phyloP scores from a whole-genome alignment of 345 rosid species.

The Brassica juncea region DNA sequence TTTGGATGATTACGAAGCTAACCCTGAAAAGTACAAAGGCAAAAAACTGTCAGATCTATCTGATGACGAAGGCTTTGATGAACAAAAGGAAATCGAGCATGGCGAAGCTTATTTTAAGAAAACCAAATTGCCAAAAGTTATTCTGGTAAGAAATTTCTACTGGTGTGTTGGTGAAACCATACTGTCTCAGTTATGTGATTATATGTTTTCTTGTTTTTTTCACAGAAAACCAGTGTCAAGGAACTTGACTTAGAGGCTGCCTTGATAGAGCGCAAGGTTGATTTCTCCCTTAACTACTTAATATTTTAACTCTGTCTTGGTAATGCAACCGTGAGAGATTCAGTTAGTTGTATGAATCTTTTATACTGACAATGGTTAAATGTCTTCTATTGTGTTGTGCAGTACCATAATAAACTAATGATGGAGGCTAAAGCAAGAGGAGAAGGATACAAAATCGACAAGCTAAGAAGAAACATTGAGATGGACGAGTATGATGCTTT shows the following conservation, averaged over 20 bases:
- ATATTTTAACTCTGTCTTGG: neutral
- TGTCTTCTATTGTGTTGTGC: constrained; percentile 27
- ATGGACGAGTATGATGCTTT: constrained; percentile 90
- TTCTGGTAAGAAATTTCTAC: constrained; percentile 52
- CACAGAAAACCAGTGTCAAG: constrained; percentile 86
- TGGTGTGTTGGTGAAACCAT: neutral
- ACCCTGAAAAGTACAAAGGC: constrained; percentile 83
- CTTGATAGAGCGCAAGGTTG: constrained; percentile 80
- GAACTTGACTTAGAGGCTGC: constrained; percentile 95
- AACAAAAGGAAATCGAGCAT: constrained; percentile 60
- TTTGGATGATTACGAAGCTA: constrained; percentile 76
- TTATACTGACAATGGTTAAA: constrained; percentile 4
- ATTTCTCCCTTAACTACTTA: constrained; percentile 25
- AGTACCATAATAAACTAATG: constrained; percentile 71
- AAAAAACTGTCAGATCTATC: constrained; percentile 77
- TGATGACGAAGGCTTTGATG: constrained; percentile 73
- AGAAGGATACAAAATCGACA: constrained; percentile 65
- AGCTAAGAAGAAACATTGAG: constrained; percentile 74
- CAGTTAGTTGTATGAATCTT: constrained; percentile 3
- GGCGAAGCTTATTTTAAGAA: constrained; percentile 65
- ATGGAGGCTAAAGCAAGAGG: constrained; percentile 76
- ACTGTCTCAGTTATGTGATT: constrained; percentile 27
- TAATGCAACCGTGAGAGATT: neutral
- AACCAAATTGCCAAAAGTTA: constrained; percentile 59
- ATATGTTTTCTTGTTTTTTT: constrained; percentile 11